These are phyloP conservation scores for Orychophragmus violaceus DNA, from an alignment of 345 rosid genomes.

Conservation along the genomic window DNA sequence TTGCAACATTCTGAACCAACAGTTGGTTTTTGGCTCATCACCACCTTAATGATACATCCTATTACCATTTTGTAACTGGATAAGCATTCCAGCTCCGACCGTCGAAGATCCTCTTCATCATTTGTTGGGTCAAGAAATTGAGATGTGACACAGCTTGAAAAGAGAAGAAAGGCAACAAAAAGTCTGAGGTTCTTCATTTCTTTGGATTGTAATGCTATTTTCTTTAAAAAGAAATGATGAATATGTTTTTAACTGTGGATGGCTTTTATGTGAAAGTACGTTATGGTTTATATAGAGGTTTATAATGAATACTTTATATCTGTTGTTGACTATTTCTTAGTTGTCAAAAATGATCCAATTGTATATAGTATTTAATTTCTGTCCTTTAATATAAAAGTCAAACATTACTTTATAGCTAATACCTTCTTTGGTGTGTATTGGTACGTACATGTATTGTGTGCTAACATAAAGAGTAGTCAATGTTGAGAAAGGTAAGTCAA, in stretches of 20 bases:
- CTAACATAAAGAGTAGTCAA: background rate
- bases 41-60: background rate
- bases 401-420: background rate
- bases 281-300: background rate
- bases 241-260: background rate
- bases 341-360: background rate
- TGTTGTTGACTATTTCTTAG: background rate
- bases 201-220: background rate
- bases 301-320: background rate
- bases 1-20: background rate
- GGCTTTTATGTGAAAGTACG: background rate
- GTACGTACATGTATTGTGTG: background rate
- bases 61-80: background rate
- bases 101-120: background rate
- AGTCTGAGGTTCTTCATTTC: background rate
- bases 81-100: background rate
- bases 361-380: background rate
- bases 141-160: conserved; percentile 7
- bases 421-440: background rate
- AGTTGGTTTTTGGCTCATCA: background rate
- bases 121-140: background rate
- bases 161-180: background rate
- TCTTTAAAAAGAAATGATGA: background rate
- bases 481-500: too few relatives aligned
- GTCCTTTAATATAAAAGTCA: background rate